Conservation (phyloP, 2,329 filamentous ascomycete genomes). For the Xylaria sp. region DNA sequence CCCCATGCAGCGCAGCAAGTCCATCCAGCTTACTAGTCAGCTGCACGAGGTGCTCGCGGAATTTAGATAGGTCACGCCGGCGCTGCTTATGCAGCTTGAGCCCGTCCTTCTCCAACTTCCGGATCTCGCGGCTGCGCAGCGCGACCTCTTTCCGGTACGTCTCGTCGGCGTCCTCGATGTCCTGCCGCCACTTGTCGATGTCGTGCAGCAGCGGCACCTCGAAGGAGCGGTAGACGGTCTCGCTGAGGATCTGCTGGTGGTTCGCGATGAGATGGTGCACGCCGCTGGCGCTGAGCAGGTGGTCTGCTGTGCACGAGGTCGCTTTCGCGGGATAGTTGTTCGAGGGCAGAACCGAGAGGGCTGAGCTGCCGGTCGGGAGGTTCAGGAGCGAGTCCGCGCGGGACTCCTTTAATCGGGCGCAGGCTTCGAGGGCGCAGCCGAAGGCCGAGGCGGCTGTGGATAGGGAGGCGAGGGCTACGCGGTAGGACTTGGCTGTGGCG, state of each 20-base stretch:
- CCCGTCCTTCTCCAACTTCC: conserved; percentile 72
- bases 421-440: conserved; percentile 72
- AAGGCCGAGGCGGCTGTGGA: conserved; percentile 72
- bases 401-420: conserved; percentile 75
- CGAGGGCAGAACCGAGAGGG: conserved; percentile 30
- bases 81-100: conserved; percentile 70
- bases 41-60: conserved; percentile 71
- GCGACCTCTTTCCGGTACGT: conserved; percentile 67
- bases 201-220: conserved; percentile 77
- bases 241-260: conserved; percentile 75
- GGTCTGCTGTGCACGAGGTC: conserved; percentile 70
- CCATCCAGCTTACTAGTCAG: conserved; percentile 72
- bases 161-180: conserved; percentile 73
- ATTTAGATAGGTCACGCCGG: conserved; percentile 69
- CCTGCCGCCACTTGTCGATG: conserved; percentile 71
- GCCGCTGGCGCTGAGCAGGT: conserved; percentile 70
- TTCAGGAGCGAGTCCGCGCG: conserved; percentile 67
- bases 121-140: conserved; percentile 68
- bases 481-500: conserved; percentile 71
- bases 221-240: conserved; percentile 75
- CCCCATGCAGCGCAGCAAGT: conserved; percentile 68
- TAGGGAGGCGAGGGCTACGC: conserved; percentile 69
- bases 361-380: conserved; percentile 35
- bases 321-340: conserved; percentile 60
- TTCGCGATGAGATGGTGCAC: conserved; percentile 76